Percentiles rank a stretch among this genome's conserved stretches.
phyloP scores from a whole-genome alignment of 169 alveolate genomes.

The Babesia bigemina region DNA sequence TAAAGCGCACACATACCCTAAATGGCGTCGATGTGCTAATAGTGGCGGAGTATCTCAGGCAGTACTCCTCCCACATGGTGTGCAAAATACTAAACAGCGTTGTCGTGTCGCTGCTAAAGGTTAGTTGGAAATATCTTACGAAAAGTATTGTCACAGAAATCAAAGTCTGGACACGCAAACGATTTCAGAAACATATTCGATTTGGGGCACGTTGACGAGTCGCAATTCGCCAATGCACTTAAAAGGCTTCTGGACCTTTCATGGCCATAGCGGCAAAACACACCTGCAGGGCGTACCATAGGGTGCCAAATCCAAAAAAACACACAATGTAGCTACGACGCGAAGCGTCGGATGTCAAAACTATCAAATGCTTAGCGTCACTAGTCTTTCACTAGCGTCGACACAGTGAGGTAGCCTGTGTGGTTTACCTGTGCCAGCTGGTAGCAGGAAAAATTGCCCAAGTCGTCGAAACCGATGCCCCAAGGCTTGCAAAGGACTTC shows the following conservation, averaged over 20 bases:
- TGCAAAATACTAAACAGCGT: conserved; percentile 12
- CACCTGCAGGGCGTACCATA: background rate
- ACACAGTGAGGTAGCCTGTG: conserved; percentile 69
- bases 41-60: conserved; percentile 24
- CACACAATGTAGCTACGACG: background rate
- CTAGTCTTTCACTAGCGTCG: conserved; percentile 36
- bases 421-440: conserved; percentile 63
- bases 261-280: conserved; percentile 18
- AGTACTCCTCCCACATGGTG: conserved; percentile 29
- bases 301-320: background rate
- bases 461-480: conserved; percentile 76
- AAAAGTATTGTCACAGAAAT: background rate
- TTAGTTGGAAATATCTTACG: background rate
- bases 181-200: conserved; percentile 21
- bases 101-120: conserved; percentile 14
- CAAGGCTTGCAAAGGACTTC: conserved; percentile 85
- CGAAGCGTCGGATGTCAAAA: background rate
- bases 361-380: background rate
- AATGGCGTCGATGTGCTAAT: conserved; percentile 15
- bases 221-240: conserved; percentile 5
- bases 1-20: background rate
- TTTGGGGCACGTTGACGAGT: conserved; percentile 13
- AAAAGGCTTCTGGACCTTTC: conserved; percentile 13
- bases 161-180: background rate
- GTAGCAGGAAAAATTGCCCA: conserved; percentile 32